phyloP scores from a whole-genome alignment of 2,329 filamentous ascomycete genomes.

The Albophoma yamanashiensis region DNA sequence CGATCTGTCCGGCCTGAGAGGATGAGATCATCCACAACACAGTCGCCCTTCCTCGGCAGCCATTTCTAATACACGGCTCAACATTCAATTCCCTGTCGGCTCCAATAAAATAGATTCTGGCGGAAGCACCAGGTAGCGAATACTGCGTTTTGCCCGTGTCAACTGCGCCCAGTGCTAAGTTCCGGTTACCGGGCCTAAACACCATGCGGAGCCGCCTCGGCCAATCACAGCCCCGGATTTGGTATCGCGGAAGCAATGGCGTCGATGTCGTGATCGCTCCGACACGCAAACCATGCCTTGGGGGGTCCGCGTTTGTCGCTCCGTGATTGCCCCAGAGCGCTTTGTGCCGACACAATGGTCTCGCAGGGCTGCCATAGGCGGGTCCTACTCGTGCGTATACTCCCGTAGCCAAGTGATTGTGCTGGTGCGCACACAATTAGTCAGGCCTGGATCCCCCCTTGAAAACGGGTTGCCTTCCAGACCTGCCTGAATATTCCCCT shows the following conservation, averaged over 20 bases:
- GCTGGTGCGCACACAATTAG: neutral
- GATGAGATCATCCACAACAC: neutral
- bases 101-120: neutral
- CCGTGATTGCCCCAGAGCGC: constrained; percentile 22
- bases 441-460: neutral
- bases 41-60: neutral
- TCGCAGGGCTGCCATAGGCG: neutral
- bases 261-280: constrained; percentile 41
- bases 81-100: neutral
- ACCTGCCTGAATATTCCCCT: neutral
- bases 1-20: neutral
- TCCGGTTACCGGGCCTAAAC: neutral
- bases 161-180: neutral
- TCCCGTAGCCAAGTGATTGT: neutral
- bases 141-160: neutral
- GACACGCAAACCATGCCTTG: constrained; percentile 19
- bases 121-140: neutral
- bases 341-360: neutral
- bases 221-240: constrained; percentile 23
- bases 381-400: neutral
- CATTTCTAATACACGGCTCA: neutral
- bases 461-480: neutral
- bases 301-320: constrained; percentile 14
- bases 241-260: constrained; percentile 38
- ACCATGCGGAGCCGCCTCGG: constrained; percentile 9